phyloP scores from a whole-genome alignment of 805 yeast genomes.

The Candida michaelii region DNA sequence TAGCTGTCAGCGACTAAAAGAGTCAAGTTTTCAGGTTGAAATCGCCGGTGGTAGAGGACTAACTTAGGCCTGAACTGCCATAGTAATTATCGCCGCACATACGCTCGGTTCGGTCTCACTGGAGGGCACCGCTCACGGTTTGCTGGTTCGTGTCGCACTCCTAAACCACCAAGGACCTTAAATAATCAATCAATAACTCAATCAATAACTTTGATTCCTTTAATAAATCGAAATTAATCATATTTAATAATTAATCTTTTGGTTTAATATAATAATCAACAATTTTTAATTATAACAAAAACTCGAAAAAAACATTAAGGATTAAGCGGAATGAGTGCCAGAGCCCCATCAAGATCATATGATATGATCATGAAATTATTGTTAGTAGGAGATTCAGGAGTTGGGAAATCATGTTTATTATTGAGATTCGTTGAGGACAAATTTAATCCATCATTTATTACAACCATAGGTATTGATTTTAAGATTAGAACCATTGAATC shows the following conservation, averaged over 20 bases:
- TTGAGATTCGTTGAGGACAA: slow-evolving; percentile 94
- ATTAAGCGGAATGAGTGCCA: slow-evolving; percentile 46
- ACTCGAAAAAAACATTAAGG: slow-evolving; percentile 1
- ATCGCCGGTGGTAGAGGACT: too few relatives aligned
- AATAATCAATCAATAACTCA: not conserved
- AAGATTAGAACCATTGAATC: slow-evolving; percentile 94
- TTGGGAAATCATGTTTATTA: slow-evolving; percentile 85
- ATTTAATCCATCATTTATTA: slow-evolving; percentile 93
- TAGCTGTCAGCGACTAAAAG: too few relatives aligned
- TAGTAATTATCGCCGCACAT: too few relatives aligned
- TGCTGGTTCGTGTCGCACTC: not conserved
- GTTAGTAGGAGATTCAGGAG: slow-evolving; percentile 90
- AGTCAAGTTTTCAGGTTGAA: too few relatives aligned
- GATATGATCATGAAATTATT: slow-evolving; percentile 90
- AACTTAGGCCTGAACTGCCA: too few relatives aligned
- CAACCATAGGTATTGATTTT: slow-evolving; percentile 97
- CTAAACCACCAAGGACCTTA: not conserved
- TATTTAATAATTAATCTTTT: too few relatives aligned
- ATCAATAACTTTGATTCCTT: not conserved
- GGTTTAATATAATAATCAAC: too few relatives aligned
- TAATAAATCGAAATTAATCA: too few relatives aligned
- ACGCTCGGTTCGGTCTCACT: not conserved
- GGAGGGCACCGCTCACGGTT: not conserved
- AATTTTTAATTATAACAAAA: too few relatives aligned
- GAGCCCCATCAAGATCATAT: slow-evolving; percentile 70